phyloP scores from a whole-genome alignment of 2,329 filamentous ascomycete species.

The Fusarium foetens region DNA sequence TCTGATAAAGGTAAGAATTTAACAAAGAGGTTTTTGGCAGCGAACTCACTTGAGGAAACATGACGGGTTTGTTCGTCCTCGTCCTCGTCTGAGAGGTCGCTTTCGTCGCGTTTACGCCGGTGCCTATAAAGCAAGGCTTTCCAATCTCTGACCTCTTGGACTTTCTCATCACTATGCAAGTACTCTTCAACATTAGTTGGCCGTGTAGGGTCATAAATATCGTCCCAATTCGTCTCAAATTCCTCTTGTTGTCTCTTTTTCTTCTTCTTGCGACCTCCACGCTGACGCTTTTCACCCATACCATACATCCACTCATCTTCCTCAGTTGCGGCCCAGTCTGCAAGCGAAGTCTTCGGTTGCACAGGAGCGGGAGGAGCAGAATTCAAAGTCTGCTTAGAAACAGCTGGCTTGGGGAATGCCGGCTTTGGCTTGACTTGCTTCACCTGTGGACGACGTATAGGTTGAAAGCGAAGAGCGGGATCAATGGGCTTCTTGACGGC shows the following conservation, averaged over 20 bases:
- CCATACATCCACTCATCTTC: constrained; percentile 85
- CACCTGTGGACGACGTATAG: constrained; percentile 79
- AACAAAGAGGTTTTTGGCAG: neutral
- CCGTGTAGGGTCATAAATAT: constrained; percentile 85
- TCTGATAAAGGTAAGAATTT: constrained; percentile 51
- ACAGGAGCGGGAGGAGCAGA: constrained; percentile 47
- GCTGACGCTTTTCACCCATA: constrained; percentile 71
- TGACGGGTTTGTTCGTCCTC: constrained; percentile 48
- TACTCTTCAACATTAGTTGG: constrained; percentile 90
- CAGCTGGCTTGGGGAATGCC: constrained; percentile 60
- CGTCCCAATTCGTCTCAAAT: constrained; percentile 84
- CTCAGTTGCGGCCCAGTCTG: constrained; percentile 80
- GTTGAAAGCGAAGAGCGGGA: constrained; percentile 82
- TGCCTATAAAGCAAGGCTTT: constrained; percentile 83
- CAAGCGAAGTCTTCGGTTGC: constrained; percentile 73
- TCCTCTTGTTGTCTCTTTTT: constrained; percentile 66
- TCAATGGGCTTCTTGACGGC: constrained; percentile 69
- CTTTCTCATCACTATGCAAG: constrained; percentile 83
- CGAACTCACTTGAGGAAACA: constrained; percentile 49
- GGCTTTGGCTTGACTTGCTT: constrained; percentile 70
- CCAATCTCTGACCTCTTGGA: constrained; percentile 85
- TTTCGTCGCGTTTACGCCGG: constrained; percentile 58
- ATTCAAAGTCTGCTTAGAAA: constrained; percentile 49
- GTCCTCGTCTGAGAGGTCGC: constrained; percentile 53
- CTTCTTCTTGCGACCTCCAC: constrained; percentile 83